Base-by-base conservation (phyloP, 768 basidiomycete genomes). In the Xerocomellus chrysenteron region DNA sequence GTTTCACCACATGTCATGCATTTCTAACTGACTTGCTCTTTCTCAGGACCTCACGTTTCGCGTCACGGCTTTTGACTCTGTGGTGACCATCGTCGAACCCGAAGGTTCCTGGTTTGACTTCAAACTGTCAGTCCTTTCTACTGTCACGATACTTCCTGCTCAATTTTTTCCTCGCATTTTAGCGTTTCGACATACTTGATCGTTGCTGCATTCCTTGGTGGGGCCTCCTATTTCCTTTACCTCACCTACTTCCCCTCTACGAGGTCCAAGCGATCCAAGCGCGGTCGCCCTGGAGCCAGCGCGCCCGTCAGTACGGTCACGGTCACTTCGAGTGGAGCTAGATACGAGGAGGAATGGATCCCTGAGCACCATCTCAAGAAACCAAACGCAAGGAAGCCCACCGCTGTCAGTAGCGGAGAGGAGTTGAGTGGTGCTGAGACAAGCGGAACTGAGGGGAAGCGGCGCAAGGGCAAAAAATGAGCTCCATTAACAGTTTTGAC, bases 311-410 rank as follows among this genome's bases (percentile, higher is more conserved):
- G 80, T 30, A 69, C 82, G 9, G 80, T 81, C 36, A 86, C 87
- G 8, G 85, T 86, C 33, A 83, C 83, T 24, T 83, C 66, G 17
- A 64, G 85, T 36, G 79, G 84, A 2, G 81, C 85, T 39, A 86
- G 84, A 43, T 92, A 93, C 62, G 84, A 90, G 65, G 89, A 93
- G 67, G 92, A 94, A 65, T 94, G 92, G 92, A 94, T 94, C 62
- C 92, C 92, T n/a, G 88, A 88, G 61, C 89, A 92, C 65, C 92
- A 93, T 64, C 75, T 92, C 58, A 88, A 82, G 76, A 88, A 89
- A 71, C 55, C 73, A 33, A 90, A 83, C 69, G 68, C 72, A 17
- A 65, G 71, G 37, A 83, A 80, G 62, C 78, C 80, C 59, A 73
- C 72, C 1, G 79, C 76, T 28, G 75, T 69, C 40, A 82, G 75